Evolutionary conservation across 768 basidiomycete genomes (phyloP).

Genomic region (Cyclocybe cylindracea): DNA sequence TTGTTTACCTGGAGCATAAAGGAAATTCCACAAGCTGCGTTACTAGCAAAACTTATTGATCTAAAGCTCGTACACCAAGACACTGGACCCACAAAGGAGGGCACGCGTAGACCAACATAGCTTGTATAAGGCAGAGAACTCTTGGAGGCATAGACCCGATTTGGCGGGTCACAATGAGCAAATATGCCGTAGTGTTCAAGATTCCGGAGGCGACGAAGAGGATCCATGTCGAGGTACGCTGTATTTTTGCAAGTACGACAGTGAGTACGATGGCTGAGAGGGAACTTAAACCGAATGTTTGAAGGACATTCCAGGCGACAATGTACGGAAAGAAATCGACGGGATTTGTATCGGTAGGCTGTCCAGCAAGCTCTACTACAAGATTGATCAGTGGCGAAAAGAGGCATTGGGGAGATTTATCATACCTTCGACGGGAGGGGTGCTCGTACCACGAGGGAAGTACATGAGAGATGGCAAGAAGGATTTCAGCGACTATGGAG

Average conservation of each 20-base stretch:
- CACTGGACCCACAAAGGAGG: slow-evolving; percentile 11
- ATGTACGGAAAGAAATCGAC: not conserved
- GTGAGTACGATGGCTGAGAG: slow-evolving; percentile 10
- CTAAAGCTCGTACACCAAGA: no score
- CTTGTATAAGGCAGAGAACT: slow-evolving; percentile 11
- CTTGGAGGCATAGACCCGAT: slow-evolving; percentile 4
- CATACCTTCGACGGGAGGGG: no score
- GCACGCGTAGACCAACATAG: slow-evolving; percentile 11
- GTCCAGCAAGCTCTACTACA: no score
- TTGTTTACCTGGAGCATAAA: no score
- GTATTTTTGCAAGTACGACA: slow-evolving; percentile 5
- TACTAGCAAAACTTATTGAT: no score
- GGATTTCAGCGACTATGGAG: no score
- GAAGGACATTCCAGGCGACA: slow-evolving; percentile 6
- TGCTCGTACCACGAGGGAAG: no score
- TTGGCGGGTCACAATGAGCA: slow-evolving; percentile 12
- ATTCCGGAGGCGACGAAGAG: slow-evolving; percentile 9
- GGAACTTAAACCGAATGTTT: slow-evolving; percentile 9
- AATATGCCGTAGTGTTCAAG: slow-evolving; percentile 4
- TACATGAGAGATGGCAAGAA: no score
- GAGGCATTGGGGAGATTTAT: no score
- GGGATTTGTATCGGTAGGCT: not conserved
- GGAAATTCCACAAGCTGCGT: no score
- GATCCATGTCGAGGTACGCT: slow-evolving; percentile 13
- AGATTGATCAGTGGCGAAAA: no score